Conservation (phyloP, 2,329 filamentous ascomycete genomes). For the Ascochyta rabiei region DNA sequence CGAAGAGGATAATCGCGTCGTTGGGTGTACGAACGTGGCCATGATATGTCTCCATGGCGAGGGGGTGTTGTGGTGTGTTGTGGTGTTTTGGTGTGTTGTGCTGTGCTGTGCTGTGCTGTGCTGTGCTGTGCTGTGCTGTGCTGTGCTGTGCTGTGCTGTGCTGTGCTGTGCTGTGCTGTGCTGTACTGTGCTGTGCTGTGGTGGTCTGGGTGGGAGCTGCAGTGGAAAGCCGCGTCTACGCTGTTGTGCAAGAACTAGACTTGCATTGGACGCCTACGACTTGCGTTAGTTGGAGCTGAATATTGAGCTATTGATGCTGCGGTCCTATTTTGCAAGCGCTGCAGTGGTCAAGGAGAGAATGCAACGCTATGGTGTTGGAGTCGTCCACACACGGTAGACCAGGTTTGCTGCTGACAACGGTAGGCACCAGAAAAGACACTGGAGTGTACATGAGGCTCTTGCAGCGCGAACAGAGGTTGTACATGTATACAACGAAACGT, state of each 20-base stretch:
- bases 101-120: too few relatives aligned
- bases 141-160: too few relatives aligned
- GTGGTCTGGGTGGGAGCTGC: background rate
- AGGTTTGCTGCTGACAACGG: background rate
- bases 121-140: too few relatives aligned
- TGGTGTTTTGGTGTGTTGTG: too few relatives aligned
- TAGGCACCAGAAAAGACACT: background rate
- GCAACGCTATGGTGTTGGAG: background rate
- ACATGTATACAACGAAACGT: background rate
- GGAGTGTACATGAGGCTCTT: slow-evolving; percentile 3
- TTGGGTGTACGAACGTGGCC: slow-evolving; percentile 93
- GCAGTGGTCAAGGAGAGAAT: background rate
- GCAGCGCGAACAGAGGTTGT: background rate
- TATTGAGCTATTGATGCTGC: background rate
- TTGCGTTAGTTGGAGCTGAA: slow-evolving; percentile 18
- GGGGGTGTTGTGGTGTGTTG: slow-evolving; percentile 4
- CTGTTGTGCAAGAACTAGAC: background rate
- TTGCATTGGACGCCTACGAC: slow-evolving; percentile 14
- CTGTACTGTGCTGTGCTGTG: too few relatives aligned
- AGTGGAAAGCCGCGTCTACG: background rate
- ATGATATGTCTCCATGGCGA: slow-evolving; percentile 90
- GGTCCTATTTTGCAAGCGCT: background rate
- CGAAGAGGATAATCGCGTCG: slow-evolving; percentile 98
- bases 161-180: too few relatives aligned
- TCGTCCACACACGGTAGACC: background rate